Evolutionary conservation across 108 stramenopile species (phyloP).

Genomic region (Stephanodiscus triporus): DNA sequence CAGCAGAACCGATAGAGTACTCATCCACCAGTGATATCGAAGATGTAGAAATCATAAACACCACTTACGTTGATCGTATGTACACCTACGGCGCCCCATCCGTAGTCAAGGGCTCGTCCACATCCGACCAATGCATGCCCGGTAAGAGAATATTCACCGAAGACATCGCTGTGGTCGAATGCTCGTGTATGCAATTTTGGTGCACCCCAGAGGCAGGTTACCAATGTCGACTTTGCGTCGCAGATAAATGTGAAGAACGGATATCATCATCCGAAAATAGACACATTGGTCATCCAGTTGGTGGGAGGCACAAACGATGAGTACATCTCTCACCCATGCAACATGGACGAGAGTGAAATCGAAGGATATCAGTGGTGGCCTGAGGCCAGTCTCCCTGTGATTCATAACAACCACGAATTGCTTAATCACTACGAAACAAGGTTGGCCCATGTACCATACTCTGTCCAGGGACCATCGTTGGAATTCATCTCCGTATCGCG

Average conservation of each 20-base stretch:
- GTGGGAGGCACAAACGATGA: constrained; percentile 10
- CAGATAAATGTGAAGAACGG: constrained; percentile 27
- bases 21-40: no score
- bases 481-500: constrained; percentile 20
- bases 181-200: constrained; percentile 30
- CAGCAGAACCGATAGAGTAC: no score
- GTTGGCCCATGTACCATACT: constrained; percentile 7
- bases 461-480: constrained; percentile 7
- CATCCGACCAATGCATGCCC: constrained; percentile 37
- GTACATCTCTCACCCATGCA: constrained; percentile 20
- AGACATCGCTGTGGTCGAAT: constrained; percentile 7
- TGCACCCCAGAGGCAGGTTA: constrained; percentile 16
- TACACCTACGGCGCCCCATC: constrained; percentile 49
- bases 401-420: constrained; percentile 24
- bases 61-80: neutral
- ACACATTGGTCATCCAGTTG: constrained; percentile 12
- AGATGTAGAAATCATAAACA: no score
- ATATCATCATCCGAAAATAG: constrained; percentile 41
- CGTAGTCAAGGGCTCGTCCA: constrained; percentile 14
- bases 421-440: constrained; percentile 27
- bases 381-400: constrained; percentile 13
- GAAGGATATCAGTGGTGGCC: constrained; percentile 47
- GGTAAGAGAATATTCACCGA: constrained; percentile 37
- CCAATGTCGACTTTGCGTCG: constrained; percentile 42
- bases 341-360: neutral